Conservation (phyloP, 768 basidiomycete genomes). For the Tephrocybe rancida region DNA sequence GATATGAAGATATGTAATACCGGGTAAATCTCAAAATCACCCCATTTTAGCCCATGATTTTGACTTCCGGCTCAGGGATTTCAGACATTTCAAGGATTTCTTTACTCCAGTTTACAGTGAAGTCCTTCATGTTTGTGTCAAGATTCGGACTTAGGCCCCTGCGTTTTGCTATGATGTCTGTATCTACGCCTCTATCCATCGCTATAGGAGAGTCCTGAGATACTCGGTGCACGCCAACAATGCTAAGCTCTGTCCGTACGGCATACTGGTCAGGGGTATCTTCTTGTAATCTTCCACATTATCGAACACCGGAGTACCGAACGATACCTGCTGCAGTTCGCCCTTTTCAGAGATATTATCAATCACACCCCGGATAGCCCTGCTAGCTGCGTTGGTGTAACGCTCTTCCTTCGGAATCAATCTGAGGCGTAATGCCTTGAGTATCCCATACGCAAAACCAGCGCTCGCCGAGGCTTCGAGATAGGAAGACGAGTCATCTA, state of each 20-base stretch:
- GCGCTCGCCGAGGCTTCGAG: constrained; percentile 52
- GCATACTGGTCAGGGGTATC: constrained; percentile 58
- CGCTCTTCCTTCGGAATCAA: constrained; percentile 42
- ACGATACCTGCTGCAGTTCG: constrained; percentile 49
- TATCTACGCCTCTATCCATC: constrained; percentile 7
- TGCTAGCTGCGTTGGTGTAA: constrained; percentile 37
- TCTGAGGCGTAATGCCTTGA: constrained; percentile 43
- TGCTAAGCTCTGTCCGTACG: constrained; percentile 57
- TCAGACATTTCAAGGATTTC: constrained; percentile 33
- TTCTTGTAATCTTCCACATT: constrained; percentile 49
- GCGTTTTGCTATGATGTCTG: not conserved
- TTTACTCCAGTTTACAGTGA: constrained; percentile 35
- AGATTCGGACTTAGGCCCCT: constrained; percentile 6
- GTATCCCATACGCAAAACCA: constrained; percentile 50
- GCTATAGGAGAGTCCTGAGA: constrained; percentile 40
- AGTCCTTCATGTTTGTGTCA: constrained; percentile 24
- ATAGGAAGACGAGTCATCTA: constrained; percentile 53
- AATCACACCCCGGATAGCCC: constrained; percentile 44
- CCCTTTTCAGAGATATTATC: constrained; percentile 46
- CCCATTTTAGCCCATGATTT: not conserved
- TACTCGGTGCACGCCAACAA: constrained; percentile 52
- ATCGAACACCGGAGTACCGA: constrained; percentile 55
- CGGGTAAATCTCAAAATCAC: constrained; percentile 22
- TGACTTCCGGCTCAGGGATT: constrained; percentile 26
- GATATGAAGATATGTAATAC: constrained; percentile 35